Evolutionary conservation across 2,329 filamentous ascomycete genomes (phyloP), one percentile per base, ranked within the genome.

Genomic region (Alternaria sp.): DNA sequence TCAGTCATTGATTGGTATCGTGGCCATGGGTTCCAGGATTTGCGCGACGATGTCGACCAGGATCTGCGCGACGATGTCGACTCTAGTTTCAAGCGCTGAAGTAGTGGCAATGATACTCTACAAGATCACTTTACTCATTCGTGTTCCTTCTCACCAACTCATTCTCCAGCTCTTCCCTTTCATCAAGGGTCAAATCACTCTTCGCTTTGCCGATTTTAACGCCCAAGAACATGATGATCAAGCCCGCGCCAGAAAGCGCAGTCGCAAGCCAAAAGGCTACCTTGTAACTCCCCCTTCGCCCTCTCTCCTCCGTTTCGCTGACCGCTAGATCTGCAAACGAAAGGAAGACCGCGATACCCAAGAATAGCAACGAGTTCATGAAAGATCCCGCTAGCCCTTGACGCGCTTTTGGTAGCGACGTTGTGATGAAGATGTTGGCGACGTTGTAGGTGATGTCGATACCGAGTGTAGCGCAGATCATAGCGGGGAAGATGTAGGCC

Each of bases 391-490:
- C 78, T 1, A 80, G 69, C 0, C 77, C 78, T 57, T 80, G 78
- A 2, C 76, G 71, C 4, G 73, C 65, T 23, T 76, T 74, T 17
- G 77, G 77, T 67, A 79, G 67, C 0, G 70, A 74, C 0, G 76
- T 79, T 1, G 77, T 79, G 52, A 80, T 73, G 64, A 80, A 80
- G 45, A 80, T 77, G 58, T 78, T 80, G 62, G 72, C 73, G 32
- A 80, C 74, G 52, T 77, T 79, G 65, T 78, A 80, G 4, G 77
- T 79, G 19, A 80, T 69, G 53, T 80, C 78, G 40, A 80, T 72
- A 3, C 77, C 78, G 11, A 78, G 67, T 4, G 79, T 79, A n/a
- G 76, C 74, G 57, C 76, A 79, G 4, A 86, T 79, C 82, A 84
- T 85, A 2, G 79, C 68, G 8, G 78, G 75, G 58, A 80, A 80